Conservation (phyloP, 176 grass and related monocot genomes). For the Carex parvula region DNA sequence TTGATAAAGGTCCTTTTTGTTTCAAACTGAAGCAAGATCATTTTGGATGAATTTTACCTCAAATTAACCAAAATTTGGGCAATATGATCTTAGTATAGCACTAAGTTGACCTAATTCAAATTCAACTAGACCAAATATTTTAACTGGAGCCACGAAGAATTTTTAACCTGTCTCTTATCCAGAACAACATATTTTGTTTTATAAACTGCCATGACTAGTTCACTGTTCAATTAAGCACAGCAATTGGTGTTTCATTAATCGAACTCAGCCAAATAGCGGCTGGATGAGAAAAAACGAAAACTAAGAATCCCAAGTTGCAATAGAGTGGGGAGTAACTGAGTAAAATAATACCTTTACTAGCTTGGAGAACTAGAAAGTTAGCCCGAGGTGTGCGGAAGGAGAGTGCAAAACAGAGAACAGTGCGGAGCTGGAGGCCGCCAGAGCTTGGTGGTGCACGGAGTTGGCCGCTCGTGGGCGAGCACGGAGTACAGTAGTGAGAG, state of each 20-base stretch:
- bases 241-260: not conserved
- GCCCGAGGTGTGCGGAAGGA: not conserved
- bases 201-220: not conserved
- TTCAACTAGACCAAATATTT: not conserved
- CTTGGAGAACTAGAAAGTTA: not conserved
- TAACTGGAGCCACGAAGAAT: not conserved
- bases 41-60: not conserved
- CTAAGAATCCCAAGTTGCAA: not conserved
- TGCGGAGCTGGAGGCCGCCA: not conserved
- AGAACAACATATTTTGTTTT: not conserved
- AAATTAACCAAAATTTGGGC: not conserved
- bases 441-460: too few species aligned
- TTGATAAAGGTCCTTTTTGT: too few species aligned
- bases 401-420: not conserved
- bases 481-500: too few species aligned
- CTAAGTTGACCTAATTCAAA: not conserved
- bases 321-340: not conserved
- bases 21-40: not conserved
- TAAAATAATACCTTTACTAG: not conserved
- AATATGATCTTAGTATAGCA: not conserved
- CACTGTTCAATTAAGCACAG: not conserved
- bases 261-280: not conserved
- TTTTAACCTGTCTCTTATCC: not conserved
- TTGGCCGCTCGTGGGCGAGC: too few species aligned
- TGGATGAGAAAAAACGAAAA: not conserved